Evolutionary conservation across 805 yeast genomes (phyloP).

Genomic region (Brettanomyces sp.): DNA sequence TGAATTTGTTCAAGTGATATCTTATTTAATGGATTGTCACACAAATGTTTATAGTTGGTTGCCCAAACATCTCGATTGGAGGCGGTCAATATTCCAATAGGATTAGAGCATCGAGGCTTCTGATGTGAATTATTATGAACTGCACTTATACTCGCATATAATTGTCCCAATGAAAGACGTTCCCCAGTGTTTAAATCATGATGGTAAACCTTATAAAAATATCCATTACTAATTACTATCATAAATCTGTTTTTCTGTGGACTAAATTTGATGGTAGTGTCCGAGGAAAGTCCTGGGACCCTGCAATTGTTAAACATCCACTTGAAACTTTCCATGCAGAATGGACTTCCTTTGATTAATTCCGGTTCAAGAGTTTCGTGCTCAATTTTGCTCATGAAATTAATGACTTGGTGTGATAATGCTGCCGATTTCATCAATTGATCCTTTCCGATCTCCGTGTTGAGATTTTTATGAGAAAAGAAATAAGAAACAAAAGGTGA

Average conservation of each 20-base stretch:
- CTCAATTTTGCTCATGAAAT: slow-evolving; percentile 60
- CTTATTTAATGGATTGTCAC: slow-evolving; percentile 50
- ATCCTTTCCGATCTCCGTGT: slow-evolving; percentile 44
- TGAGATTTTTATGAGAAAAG: slow-evolving; percentile 69
- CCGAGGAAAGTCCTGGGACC: slow-evolving; percentile 59
- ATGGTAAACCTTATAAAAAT: slow-evolving; percentile 69
- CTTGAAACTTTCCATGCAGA: slow-evolving; percentile 88
- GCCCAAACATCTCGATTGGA: slow-evolving; percentile 82
- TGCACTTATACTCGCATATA: slow-evolving; percentile 49
- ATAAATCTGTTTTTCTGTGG: slow-evolving; percentile 53
- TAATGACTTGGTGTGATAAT: slow-evolving; percentile 54
- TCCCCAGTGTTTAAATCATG: slow-evolving; percentile 34
- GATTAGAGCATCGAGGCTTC: slow-evolving; percentile 33
- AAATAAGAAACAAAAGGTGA: slow-evolving; percentile 91
- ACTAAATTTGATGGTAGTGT: slow-evolving; percentile 42
- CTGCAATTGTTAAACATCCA: slow-evolving; percentile 87
- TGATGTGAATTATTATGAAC: slow-evolving; percentile 33
- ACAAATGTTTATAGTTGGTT: slow-evolving; percentile 46
- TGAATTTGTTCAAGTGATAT: slow-evolving; percentile 58
- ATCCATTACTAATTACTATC: slow-evolving; percentile 63
- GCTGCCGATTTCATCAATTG: slow-evolving; percentile 72
- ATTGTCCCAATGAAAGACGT: slow-evolving; percentile 35
- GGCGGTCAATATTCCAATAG: slow-evolving; percentile 74
- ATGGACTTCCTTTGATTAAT: slow-evolving; percentile 62
- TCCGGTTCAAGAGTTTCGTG: slow-evolving; percentile 74